These are phyloP conservation scores for Metarhizium brunneum DNA, from an alignment of 2,329 filamentous ascomycete species.

Conservation along the genomic window DNA sequence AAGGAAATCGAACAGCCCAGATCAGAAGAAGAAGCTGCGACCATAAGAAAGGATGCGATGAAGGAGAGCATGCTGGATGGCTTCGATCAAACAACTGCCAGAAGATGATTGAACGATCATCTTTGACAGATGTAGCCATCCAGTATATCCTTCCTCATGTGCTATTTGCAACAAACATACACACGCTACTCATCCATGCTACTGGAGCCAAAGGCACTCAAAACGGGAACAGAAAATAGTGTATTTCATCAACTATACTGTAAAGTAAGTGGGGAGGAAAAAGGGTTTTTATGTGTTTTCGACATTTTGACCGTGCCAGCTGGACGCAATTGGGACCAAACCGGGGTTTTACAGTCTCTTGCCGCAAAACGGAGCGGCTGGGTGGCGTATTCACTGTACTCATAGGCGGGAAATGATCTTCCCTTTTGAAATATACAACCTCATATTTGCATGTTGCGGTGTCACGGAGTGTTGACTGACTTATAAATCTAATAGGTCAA, in stretches of 20 bases:
- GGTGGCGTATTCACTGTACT: background rate
- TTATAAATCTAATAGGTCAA: no score
- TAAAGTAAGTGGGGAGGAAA: background rate
- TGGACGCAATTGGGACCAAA: background rate
- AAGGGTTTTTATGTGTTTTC: background rate
- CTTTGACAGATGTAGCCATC: background rate
- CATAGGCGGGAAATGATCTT: background rate
- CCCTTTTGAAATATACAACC: background rate
- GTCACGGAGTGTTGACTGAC: no score
- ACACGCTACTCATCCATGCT: conserved; percentile 1
- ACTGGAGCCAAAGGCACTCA: conserved; percentile 1
- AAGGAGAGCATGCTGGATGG: conserved; percentile 32
- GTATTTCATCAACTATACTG: background rate
- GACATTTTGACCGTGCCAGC: background rate
- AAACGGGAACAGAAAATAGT: conserved; percentile 5
- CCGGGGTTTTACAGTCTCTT: background rate
- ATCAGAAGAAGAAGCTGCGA: conserved; percentile 8
- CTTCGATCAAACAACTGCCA: conserved; percentile 26
- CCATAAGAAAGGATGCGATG: conserved; percentile 15
- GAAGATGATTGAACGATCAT: conserved; percentile 14
- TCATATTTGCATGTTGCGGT: background rate
- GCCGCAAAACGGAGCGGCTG: background rate
- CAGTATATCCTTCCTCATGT: background rate
- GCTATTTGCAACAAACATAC: background rate
- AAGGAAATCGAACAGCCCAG: conserved; percentile 10